These are phyloP conservation scores for Fusarium nodosum DNA, from an alignment of 2,329 filamentous ascomycete genomes.

Conservation along the genomic window DNA sequence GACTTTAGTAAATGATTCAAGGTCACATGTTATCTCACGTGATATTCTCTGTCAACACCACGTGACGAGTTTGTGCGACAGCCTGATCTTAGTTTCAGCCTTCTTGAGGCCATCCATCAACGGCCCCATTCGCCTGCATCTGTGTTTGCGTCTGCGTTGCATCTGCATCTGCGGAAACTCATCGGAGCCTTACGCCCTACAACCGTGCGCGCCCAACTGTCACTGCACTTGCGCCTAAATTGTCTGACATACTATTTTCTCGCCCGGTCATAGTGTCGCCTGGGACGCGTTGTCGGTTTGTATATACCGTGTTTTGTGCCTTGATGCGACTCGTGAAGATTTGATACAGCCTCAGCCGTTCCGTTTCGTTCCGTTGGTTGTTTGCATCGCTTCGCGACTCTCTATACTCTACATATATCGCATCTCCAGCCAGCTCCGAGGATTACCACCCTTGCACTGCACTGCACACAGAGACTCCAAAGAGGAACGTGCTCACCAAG, in stretches of 20 bases:
- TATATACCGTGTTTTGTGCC: conserved; percentile 44
- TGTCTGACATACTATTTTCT: conserved; percentile 37
- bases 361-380: conserved; percentile 29
- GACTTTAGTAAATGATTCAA: neutral
- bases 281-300: conserved; percentile 43
- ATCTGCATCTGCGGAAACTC: conserved; percentile 40
- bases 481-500: conserved; percentile 25
- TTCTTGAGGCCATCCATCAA: conserved; percentile 42
- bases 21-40: neutral
- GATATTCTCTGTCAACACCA: rapidly evolving
- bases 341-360: conserved; percentile 41
- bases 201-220: conserved; percentile 48
- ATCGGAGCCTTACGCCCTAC: conserved; percentile 47
- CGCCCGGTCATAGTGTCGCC: conserved; percentile 39
- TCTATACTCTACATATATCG: conserved; percentile 20
- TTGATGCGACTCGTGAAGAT: conserved; percentile 44
- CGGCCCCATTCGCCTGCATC: conserved; percentile 37
- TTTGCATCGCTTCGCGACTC: conserved; percentile 29
- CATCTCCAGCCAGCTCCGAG: conserved; percentile 18
- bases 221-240: conserved; percentile 44
- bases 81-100: conserved; percentile 44
- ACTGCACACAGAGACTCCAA: conserved; percentile 24
- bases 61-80: conserved; percentile 15
- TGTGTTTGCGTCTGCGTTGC: conserved; percentile 29
- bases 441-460: conserved; percentile 21